Evolutionary conservation across 1,284 basidiomycete species (phyloP).

Genomic region (Papiliotrema fonsecae): DNA sequence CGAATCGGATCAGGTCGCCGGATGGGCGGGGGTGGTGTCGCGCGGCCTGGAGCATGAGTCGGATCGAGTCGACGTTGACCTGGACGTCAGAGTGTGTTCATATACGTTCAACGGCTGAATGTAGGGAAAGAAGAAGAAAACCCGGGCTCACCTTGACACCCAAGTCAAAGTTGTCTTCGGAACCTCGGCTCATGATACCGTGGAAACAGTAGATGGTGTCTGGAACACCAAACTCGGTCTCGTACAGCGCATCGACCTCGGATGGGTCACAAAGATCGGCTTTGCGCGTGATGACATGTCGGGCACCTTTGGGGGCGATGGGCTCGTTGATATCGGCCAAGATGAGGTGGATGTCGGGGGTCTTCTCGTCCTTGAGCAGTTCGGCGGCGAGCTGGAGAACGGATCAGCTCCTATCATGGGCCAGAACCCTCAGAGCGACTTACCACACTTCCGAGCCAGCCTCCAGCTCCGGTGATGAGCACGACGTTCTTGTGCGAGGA

Average conservation of each 20-base stretch:
- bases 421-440: slow-evolving; percentile 7
- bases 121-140: too few species aligned
- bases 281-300: slow-evolving; percentile 49
- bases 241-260: slow-evolving; percentile 50
- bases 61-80: slow-evolving; percentile 61
- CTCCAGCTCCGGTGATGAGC: slow-evolving; percentile 41
- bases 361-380: slow-evolving; percentile 37
- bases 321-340: slow-evolving; percentile 52
- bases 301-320: slow-evolving; percentile 47
- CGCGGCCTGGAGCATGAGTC: slow-evolving; percentile 54
- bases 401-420: background rate
- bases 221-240: slow-evolving; percentile 37
- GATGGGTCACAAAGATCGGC: slow-evolving; percentile 53
- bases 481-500: slow-evolving; percentile 22
- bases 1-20: slow-evolving; percentile 52
- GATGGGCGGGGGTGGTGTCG: slow-evolving; percentile 36
- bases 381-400: slow-evolving; percentile 28
- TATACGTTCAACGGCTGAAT: too few species aligned
- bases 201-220: slow-evolving; percentile 56
- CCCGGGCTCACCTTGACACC: slow-evolving; percentile 52
- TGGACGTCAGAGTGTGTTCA: slow-evolving; percentile 2
- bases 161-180: slow-evolving; percentile 61
- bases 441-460: slow-evolving; percentile 42
- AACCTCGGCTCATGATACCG: slow-evolving; percentile 61
- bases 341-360: slow-evolving; percentile 42